A percentile compares a stretch with the other conserved stretches of the same genome.
Evolutionary conservation across 257 asterid species (phyloP).

Genomic region (Ligustrum vulgare): DNA sequence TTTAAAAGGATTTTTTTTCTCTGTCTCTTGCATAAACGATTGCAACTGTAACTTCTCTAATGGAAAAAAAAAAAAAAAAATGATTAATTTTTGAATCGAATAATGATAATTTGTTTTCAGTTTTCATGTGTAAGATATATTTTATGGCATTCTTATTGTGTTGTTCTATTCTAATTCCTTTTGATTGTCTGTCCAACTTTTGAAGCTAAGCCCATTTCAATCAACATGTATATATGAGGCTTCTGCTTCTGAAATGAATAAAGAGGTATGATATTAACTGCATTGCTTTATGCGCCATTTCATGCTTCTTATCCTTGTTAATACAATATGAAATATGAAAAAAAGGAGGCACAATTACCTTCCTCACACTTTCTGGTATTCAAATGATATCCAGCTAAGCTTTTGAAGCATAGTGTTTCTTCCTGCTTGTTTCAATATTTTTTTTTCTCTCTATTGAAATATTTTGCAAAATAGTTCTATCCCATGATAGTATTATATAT

Average conservation of each 20-base stretch:
- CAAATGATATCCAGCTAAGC: background rate
- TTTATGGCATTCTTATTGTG: background rate
- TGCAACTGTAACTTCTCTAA: too few relatives aligned
- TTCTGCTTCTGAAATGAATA: constrained; percentile 55
- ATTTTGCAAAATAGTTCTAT: constrained; percentile 1
- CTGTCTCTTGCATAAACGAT: background rate
- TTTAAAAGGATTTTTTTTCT: too few relatives aligned
- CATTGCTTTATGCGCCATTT: background rate
- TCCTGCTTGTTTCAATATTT: background rate
- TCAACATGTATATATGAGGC: constrained; percentile 67
- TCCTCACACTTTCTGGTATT: constrained; percentile 7
- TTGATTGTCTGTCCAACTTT: constrained; percentile 55
- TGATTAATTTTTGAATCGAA: too few relatives aligned
- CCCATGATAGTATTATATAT: background rate
- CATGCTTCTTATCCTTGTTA: background rate
- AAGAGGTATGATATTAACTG: constrained; percentile 55
- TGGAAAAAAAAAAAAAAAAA: too few relatives aligned
- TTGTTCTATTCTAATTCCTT: constrained; percentile 22
- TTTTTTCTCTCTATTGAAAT: background rate
- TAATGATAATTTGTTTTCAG: too few relatives aligned
- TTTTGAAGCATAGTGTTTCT: background rate
- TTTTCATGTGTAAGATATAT: too few relatives aligned
- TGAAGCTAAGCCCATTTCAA: constrained; percentile 65
- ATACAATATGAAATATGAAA: constrained; percentile 1
- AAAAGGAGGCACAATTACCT: background rate